These are phyloP conservation scores for Fusarium sp. DNA, from an alignment of 2,329 filamentous ascomycete species.

Conservation along the genomic window DNA sequence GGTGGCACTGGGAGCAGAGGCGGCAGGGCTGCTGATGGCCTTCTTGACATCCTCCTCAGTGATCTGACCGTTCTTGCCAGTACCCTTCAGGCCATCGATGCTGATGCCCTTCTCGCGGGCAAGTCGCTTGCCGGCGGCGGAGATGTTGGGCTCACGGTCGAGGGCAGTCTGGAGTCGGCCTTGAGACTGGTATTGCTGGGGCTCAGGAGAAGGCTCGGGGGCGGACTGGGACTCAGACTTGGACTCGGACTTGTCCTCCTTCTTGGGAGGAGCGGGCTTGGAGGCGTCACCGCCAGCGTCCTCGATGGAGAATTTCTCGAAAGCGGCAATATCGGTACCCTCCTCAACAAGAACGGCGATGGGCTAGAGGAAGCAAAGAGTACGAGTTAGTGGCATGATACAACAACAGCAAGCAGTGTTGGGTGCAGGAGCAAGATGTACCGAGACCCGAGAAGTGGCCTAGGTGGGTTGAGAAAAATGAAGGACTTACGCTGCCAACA, in stretches of 20 bases:
- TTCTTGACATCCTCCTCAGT: constrained; percentile 95
- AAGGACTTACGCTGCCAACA: constrained; percentile 85
- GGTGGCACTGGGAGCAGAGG: constrained; percentile 66
- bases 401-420: constrained; percentile 2
- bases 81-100: constrained; percentile 82
- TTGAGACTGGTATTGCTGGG: constrained; percentile 76
- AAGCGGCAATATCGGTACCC: constrained; percentile 84
- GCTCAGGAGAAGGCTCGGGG: constrained; percentile 57
- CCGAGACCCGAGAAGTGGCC: constrained; percentile 25
- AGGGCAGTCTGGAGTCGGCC: constrained; percentile 85
- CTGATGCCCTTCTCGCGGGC: constrained; percentile 86
- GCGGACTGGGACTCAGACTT: constrained; percentile 62
- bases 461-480: constrained; percentile 23
- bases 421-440: constrained; percentile 25
- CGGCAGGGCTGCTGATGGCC: constrained; percentile 67
- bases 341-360: constrained; percentile 97
- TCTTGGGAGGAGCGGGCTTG: constrained; percentile 70
- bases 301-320: constrained; percentile 85
- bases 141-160: constrained; percentile 80
- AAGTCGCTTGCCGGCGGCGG: constrained; percentile 78
- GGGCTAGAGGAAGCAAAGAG: constrained; percentile 66
- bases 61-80: constrained; percentile 84
- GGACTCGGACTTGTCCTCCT: constrained; percentile 71
- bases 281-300: constrained; percentile 85
- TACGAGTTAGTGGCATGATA: constrained; percentile 18